Evolutionary conservation across 768 basidiomycete species (phyloP).

Genomic region (Pleurotus tuber-regium): DNA sequence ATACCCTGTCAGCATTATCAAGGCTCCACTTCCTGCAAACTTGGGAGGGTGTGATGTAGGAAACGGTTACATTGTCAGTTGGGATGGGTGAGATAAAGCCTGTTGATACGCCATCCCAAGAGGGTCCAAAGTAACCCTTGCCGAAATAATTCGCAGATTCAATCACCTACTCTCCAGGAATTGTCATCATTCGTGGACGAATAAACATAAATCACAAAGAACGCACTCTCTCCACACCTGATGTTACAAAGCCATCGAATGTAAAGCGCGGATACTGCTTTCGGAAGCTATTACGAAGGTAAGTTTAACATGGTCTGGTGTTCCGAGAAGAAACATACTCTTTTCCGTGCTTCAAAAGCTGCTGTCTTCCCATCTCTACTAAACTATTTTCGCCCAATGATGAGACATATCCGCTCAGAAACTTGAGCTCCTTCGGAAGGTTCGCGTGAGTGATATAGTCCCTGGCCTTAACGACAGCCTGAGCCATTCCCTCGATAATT

Average conservation of each 20-base stretch:
- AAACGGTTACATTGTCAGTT: slow-evolving; percentile 30
- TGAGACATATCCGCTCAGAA: slow-evolving; percentile 3
- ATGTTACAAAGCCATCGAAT: not conserved
- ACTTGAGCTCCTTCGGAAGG: not conserved
- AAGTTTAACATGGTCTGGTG: not conserved
- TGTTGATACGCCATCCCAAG: slow-evolving; percentile 24
- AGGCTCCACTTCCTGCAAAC: slow-evolving; percentile 25
- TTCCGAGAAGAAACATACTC: not conserved
- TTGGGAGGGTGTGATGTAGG: slow-evolving; percentile 39
- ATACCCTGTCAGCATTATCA: slow-evolving; percentile 22
- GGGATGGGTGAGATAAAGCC: slow-evolving; percentile 19
- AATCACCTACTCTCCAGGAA: slow-evolving; percentile 11
- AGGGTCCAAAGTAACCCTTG: slow-evolving; percentile 34
- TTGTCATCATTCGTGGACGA: not conserved
- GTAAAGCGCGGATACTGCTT: not conserved
- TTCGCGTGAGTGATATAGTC: not conserved
- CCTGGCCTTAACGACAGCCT: not conserved
- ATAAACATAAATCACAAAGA: not conserved
- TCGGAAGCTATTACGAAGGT: slow-evolving; percentile 1
- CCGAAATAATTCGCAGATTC: slow-evolving; percentile 41
- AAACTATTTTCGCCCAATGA: not conserved
- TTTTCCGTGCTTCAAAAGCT: not conserved
- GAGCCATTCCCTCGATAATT: not conserved
- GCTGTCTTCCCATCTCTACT: slow-evolving; percentile 1
- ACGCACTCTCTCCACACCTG: not conserved